Conservation (phyloP, 441 rosid species). For the Populus hybrid region DNA sequence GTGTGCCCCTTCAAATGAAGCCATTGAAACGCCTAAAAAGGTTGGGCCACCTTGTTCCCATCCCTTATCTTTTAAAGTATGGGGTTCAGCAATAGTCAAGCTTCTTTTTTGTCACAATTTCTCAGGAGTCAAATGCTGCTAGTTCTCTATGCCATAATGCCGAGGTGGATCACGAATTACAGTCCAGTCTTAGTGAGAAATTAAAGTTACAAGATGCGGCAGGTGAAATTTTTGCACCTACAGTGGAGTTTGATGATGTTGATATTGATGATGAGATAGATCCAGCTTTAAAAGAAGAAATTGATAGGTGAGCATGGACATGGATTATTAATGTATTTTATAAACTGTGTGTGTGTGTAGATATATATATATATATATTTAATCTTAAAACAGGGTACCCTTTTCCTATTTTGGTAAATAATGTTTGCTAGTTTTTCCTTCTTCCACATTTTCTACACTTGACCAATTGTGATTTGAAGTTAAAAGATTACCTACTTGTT, state of each 20-base stretch:
- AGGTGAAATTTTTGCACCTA: conserved; percentile 43
- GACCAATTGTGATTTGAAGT: too few species aligned
- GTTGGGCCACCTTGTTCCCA: conserved; percentile 31
- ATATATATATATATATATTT: too few species aligned
- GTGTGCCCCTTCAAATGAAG: conserved; percentile 35
- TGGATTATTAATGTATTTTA: not conserved
- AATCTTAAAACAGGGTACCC: too few species aligned
- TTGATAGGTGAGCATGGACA: conserved; percentile 63
- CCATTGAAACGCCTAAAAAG: conserved; percentile 36
- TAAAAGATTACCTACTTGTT: too few species aligned
- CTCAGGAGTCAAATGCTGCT: conserved; percentile 51
- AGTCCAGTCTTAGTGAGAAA: conserved; percentile 34
- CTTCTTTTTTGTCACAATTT: not conserved
- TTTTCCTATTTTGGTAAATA: too few species aligned
- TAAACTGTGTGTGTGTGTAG: too few species aligned
- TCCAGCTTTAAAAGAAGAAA: conserved; percentile 75
- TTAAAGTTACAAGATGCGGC: conserved; percentile 43
- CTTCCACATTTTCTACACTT: too few species aligned
- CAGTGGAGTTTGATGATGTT: conserved; percentile 64
- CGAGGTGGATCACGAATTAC: conserved; percentile 32
- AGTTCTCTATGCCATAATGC: conserved; percentile 33
- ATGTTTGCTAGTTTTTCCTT: too few species aligned
- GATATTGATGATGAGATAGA: conserved; percentile 86
- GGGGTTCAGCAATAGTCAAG: not conserved
- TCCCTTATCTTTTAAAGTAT: conserved; percentile 13